A percentile compares a stretch with the other conserved stretches of the same genome.
Conservation (phyloP, 148 eudicot species). For the Fallopia convolvulus region DNA sequence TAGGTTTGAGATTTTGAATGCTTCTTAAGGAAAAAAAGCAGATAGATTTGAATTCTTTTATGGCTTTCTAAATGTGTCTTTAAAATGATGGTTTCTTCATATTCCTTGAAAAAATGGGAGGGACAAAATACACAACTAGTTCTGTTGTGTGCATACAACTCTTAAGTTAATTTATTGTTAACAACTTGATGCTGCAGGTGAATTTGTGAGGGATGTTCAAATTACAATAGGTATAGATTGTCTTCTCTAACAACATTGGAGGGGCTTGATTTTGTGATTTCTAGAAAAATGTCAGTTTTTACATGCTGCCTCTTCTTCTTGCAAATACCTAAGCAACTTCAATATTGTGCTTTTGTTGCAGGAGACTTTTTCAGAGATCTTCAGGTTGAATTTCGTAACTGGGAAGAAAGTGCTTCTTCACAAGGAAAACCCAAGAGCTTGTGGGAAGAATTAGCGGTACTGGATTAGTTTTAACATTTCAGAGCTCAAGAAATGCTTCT, state of each 20-base stretch:
- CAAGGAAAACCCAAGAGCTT: slow-evolving; percentile 94
- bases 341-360: slow-evolving; percentile 29
- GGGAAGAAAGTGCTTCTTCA: slow-evolving; percentile 79
- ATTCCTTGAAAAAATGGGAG: not conserved
- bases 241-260: slow-evolving; percentile 22
- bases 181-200: slow-evolving; percentile 85
- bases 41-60: not conserved
- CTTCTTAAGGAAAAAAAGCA: not conserved
- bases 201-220: slow-evolving; percentile 88
- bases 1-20: not conserved
- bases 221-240: slow-evolving; percentile 89
- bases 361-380: slow-evolving; percentile 89
- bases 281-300: not conserved
- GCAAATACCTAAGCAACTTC: slow-evolving; percentile 19
- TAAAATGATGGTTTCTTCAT: not conserved
- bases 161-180: slow-evolving; percentile 30
- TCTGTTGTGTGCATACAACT: slow-evolving; percentile 4
- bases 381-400: slow-evolving; percentile 76
- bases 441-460: slow-evolving; percentile 93
- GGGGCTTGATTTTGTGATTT: slow-evolving; percentile 18
- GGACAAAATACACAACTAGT: not conserved
- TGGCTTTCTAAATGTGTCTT: not conserved
- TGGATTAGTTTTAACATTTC: slow-evolving; percentile 7
- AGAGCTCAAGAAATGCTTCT: not conserved
- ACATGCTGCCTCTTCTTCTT: not conserved